These are phyloP conservation scores for Trypanosoma melophagium DNA, from an alignment of 208 protist genomes.

Conservation along the genomic window DNA sequence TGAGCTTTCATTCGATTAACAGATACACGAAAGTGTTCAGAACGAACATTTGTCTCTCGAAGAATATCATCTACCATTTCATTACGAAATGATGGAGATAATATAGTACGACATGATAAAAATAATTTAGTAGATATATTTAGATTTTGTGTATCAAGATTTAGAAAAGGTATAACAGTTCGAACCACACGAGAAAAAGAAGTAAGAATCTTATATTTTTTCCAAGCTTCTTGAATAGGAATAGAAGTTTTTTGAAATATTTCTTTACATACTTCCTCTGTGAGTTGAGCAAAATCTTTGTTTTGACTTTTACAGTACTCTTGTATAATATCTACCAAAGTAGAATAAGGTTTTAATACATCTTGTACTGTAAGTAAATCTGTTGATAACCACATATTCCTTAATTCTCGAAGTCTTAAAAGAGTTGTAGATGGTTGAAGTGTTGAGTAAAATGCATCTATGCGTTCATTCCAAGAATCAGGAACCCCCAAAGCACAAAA, in stretches of 20 bases:
- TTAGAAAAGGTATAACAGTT: slow-evolving; percentile 75
- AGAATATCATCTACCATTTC: slow-evolving; percentile 69
- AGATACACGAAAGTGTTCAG: slow-evolving; percentile 78
- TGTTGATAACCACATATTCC: slow-evolving; percentile 46
- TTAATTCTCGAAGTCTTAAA: slow-evolving; percentile 47
- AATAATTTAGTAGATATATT: slow-evolving; percentile 61
- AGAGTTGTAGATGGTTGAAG: slow-evolving; percentile 46
- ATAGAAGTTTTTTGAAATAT: slow-evolving; percentile 24
- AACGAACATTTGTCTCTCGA: slow-evolving; percentile 67
- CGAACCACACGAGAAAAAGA: slow-evolving; percentile 72
- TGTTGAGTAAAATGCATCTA: slow-evolving; percentile 88
- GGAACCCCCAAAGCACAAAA: slow-evolving; percentile 86
- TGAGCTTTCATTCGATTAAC: slow-evolving; percentile 82
- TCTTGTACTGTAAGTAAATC: slow-evolving; percentile 7
- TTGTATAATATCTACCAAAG: slow-evolving; percentile 40
- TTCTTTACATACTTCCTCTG: slow-evolving; percentile 40
- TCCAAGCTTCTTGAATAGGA: slow-evolving; percentile 37
- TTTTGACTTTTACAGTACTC: slow-evolving; percentile 39
- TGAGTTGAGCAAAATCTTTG: slow-evolving; percentile 53
- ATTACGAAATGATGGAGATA: slow-evolving; percentile 67
- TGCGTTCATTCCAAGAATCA: slow-evolving; percentile 91
- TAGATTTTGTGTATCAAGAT: slow-evolving; percentile 50
- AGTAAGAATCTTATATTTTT: slow-evolving; percentile 59
- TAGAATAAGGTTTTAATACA: slow-evolving; percentile 26
- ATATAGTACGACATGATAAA: slow-evolving; percentile 53